Conservation (phyloP, 108 stramenopile genomes). For the Conticribra weissflogii region DNA sequence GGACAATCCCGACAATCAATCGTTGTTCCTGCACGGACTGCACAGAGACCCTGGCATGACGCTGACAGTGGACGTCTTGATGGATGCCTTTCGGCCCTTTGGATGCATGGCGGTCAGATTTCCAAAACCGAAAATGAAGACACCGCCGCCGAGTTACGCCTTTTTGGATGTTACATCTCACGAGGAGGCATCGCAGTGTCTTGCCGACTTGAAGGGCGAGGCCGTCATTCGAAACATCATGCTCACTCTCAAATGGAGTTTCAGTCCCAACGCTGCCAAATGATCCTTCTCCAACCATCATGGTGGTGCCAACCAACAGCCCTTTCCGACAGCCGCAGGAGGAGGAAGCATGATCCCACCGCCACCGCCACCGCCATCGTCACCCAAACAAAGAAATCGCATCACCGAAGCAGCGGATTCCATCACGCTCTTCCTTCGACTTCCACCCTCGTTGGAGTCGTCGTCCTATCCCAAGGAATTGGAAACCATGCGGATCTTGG, state of each 20-base stretch:
- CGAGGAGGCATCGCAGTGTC: conserved; percentile 64
- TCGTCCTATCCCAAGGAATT: conserved; percentile 30
- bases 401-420: conserved; percentile 80
- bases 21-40: conserved; percentile 80
- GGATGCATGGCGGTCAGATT: conserved; percentile 53
- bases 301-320: too few relatives aligned
- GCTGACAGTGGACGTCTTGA: conserved; percentile 37
- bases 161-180: conserved; percentile 84
- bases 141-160: conserved; percentile 59
- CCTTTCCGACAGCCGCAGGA: too few relatives aligned
- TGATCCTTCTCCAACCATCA: too few relatives aligned
- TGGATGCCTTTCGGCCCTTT: conserved; percentile 65
- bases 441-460: conserved; percentile 50
- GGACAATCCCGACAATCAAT: conserved; percentile 58
- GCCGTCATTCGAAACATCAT: conserved; percentile 54
- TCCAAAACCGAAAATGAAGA: conserved; percentile 51
- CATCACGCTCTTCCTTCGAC: conserved; percentile 72
- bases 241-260: conserved; percentile 80
- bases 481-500: conserved; percentile 53
- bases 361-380: conserved; percentile 32
- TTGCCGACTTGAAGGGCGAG: conserved; percentile 58
- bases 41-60: conserved; percentile 73
- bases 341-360: too few relatives aligned
- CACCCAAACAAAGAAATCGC: conserved; percentile 49
- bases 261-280: conserved; percentile 9